These are phyloP conservation scores for Ceratorhiza oryzae-sativae DNA, from an alignment of 1,284 basidiomycete species.

Conservation along the genomic window DNA sequence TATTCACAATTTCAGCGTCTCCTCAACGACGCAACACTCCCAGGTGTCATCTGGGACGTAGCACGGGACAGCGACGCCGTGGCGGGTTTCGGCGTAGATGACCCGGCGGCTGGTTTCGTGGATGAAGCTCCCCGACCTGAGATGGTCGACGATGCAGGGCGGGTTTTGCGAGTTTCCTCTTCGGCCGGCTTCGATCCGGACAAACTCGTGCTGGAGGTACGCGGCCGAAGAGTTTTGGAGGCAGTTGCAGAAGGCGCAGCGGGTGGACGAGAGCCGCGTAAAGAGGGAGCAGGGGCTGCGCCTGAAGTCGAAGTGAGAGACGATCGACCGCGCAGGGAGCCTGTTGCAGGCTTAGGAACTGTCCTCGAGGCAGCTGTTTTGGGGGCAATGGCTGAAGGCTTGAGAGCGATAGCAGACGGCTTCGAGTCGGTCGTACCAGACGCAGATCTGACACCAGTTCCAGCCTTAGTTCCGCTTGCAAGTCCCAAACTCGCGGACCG, in stretches of 20 bases:
- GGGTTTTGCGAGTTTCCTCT: neutral
- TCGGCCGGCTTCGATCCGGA: neutral
- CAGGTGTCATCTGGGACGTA: constrained; percentile 8
- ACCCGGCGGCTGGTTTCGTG: neutral
- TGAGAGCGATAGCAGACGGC: neutral
- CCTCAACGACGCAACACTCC: constrained; percentile 36
- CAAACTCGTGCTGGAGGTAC: constrained; percentile 2
- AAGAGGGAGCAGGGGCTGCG: neutral
- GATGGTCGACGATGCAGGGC: neutral
- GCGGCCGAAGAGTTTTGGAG: neutral
- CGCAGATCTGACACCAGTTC: neutral
- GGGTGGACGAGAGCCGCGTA: neutral
- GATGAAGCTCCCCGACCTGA: neutral
- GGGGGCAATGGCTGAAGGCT: neutral
- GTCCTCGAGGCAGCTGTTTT: neutral
- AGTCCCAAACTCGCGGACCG: constrained; percentile 5
- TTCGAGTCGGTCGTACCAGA: neutral
- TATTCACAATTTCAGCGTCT: constrained; percentile 5
- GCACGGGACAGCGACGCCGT: constrained; percentile 8
- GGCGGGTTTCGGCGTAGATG: neutral
- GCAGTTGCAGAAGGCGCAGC: neutral
- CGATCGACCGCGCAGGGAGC: neutral
- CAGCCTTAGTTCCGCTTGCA: neutral
- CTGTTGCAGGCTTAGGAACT: neutral
- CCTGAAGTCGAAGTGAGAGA: neutral